Evolutionary conservation across 2,329 filamentous ascomycete species (phyloP).

Genomic region (Blastomyces silverae): DNA sequence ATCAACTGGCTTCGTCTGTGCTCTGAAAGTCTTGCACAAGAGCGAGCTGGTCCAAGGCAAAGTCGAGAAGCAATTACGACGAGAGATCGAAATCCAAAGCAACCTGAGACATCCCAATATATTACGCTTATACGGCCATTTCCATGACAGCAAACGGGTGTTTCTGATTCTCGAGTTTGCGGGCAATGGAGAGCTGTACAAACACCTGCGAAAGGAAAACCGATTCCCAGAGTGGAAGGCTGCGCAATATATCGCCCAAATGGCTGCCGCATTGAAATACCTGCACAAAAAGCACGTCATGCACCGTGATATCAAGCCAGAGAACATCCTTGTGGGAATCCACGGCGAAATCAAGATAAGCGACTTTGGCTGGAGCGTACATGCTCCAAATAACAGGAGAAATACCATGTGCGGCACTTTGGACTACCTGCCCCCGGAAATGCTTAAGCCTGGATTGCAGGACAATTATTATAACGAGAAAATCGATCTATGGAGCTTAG

Average conservation of each 20-base stretch:
- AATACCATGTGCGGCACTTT: constrained; percentile 96
- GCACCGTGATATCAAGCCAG: constrained; percentile 94
- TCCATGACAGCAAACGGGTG: constrained; percentile 81
- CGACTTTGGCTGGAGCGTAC: constrained; percentile 97
- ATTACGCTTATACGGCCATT: constrained; percentile 75
- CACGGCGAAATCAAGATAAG: constrained; percentile 98
- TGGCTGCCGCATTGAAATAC: constrained; percentile 83
- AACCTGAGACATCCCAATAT: constrained; percentile 83
- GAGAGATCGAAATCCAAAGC: constrained; percentile 84
- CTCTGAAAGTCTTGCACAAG: constrained; percentile 81
- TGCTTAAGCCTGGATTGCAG: constrained; percentile 73
- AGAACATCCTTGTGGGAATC: constrained; percentile 93
- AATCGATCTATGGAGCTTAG: constrained; percentile 92
- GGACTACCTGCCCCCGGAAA: constrained; percentile 96
- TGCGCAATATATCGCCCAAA: constrained; percentile 80
- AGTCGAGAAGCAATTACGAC: constrained; percentile 79
- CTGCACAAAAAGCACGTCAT: constrained; percentile 96
- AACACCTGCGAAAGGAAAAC: constrained; percentile 70
- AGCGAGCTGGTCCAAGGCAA: constrained; percentile 70
- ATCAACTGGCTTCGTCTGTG: constrained; percentile 73
- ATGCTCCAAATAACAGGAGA: constrained; percentile 87
- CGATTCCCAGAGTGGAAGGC: constrained; percentile 81
- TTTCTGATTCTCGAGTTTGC: constrained; percentile 85
- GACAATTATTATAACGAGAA: constrained; percentile 93
- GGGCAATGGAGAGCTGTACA: constrained; percentile 79